Evolutionary conservation across 2,329 filamentous ascomycete genomes (phyloP).

Genomic region (Gliomastix tumulicola): DNA sequence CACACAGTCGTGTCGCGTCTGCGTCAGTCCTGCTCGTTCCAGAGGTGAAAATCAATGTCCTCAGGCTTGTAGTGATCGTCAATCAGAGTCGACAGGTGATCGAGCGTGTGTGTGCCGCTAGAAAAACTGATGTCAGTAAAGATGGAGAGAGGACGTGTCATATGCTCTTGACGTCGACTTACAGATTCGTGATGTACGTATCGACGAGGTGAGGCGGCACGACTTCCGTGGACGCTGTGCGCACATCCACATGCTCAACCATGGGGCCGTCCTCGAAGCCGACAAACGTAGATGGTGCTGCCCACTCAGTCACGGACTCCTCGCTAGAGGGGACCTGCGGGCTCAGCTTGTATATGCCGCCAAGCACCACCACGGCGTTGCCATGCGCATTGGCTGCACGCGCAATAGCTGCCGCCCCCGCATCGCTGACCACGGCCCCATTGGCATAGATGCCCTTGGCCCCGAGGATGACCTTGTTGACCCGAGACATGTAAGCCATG

Average conservation of each 20-base stretch:
- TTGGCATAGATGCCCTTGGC: conserved; percentile 85
- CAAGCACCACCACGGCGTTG: conserved; percentile 81
- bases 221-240: conserved; percentile 76
- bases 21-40: no score
- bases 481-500: conserved; percentile 89
- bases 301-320: conserved; percentile 78
- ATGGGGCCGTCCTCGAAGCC: conserved; percentile 73
- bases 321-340: conserved; percentile 82
- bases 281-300: conserved; percentile 69
- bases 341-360: conserved; percentile 89
- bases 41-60: conserved; percentile 56
- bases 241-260: conserved; percentile 65
- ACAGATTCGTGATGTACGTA: conserved; percentile 76
- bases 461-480: conserved; percentile 90
- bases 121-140: neutral
- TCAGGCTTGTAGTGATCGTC: conserved; percentile 70
- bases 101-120: conserved; percentile 61
- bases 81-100: conserved; percentile 67
- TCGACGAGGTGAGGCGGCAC: conserved; percentile 70
- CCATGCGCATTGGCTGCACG: conserved; percentile 76
- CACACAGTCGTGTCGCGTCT: no score
- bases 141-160: no score
- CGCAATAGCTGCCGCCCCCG: conserved; percentile 78
- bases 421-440: conserved; percentile 76
- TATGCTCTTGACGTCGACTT: conserved; percentile 15